Conservation (phyloP, 2,329 filamentous ascomycete genomes). For the Penicillium expansum region DNA sequence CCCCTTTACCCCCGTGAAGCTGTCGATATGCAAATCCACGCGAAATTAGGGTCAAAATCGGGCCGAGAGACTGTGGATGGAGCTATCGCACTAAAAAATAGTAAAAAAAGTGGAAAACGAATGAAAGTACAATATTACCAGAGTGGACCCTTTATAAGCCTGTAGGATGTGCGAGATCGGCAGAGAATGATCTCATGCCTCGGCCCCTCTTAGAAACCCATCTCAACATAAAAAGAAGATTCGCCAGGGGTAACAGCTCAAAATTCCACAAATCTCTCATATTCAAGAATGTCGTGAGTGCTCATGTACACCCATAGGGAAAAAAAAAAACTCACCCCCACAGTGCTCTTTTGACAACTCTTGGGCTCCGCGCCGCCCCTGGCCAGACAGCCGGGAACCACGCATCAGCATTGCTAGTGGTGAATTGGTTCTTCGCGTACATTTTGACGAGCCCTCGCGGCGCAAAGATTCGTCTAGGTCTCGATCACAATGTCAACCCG, state of each 20-base stretch:
- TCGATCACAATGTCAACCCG: constrained; percentile 42
- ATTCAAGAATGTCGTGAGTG: constrained; percentile 1
- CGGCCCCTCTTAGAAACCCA: neutral
- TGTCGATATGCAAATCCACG: neutral
- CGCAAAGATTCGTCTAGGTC: constrained; percentile 30
- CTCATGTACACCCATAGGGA: neutral
- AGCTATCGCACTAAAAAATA: neutral
- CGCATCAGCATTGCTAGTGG: constrained; percentile 35
- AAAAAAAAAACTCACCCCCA: neutral
- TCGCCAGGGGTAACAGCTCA: too few relatives aligned
- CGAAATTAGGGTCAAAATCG: neutral
- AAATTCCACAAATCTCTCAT: neutral
- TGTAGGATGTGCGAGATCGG: neutral
- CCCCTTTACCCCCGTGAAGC: neutral
- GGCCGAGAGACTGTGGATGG: neutral
- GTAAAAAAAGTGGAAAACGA: neutral
- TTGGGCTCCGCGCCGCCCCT: constrained; percentile 24
- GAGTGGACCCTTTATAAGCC: neutral
- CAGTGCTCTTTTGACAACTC: constrained; percentile 22
- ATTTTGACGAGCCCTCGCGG: constrained; percentile 36
- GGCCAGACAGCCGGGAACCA: constrained; percentile 22
- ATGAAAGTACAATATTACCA: neutral
- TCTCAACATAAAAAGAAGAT: neutral
- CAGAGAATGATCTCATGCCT: neutral
- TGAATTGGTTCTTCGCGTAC: constrained; percentile 43